Base-by-base conservation (phyloP, 257 asterid genomes). In the Cruciata laevipes region DNA sequence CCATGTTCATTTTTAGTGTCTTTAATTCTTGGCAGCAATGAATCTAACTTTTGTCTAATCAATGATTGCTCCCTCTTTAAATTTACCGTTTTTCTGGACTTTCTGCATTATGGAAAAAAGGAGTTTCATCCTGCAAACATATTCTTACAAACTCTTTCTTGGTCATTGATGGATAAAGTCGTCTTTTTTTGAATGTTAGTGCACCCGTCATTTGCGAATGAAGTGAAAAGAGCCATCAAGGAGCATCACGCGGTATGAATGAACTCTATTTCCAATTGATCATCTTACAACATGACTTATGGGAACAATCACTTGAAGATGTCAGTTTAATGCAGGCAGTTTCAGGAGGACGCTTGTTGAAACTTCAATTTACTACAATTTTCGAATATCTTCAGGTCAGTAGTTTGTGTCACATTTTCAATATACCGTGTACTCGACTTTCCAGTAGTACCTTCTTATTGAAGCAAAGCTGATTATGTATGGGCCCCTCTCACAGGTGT, bases 311-410 rank as follows among this genome's bases (percentile, higher is more conserved):
- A 69, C 20, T 74, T 13, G 65, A 33, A 56, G 66, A 65, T 24
- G 24, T 32, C n/a, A 61, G 18, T 20, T 62, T 58, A 60, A 78
- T 77, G 83, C 95, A 93, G 97, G 95, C 91, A 20, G 73, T 82
- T 55, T 72, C 55, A 13, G 68, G 76, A 32, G 97, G 95, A 77
- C 61, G 55, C 76, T 84, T 90, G 73, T 66, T 93, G 84, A 93
- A 93, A 81, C 87, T 93, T 77, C 88, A 97, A 23, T 90, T 84
- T 47, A 90, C 97, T 30, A 90, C 99, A 60, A 90, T 93, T 63
- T 93, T 93, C 21, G 99, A 93, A 82, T 88, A 93, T 81, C 89
- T 87, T 57, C 97, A 93, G 99, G 99, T 88, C 31, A 59, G 35
- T 53, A 47, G 2, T 47, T 7, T n/a, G 5, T 27, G 24, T 8